Conservation (phyloP, 768 basidiomycete species). For the Naganishia antarctica region DNA sequence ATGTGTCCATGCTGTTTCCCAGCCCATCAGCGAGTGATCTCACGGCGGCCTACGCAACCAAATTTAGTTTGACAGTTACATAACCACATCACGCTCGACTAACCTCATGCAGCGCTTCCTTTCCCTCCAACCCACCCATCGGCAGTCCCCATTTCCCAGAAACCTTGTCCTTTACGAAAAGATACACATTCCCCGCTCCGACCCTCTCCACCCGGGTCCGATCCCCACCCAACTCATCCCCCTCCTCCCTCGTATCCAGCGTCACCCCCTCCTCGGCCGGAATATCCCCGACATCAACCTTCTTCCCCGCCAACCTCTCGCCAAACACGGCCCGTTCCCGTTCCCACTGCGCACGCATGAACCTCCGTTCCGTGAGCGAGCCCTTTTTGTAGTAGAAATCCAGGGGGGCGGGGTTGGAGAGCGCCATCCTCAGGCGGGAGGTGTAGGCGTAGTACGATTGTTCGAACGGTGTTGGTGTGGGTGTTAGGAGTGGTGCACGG, state of each 20-base stretch:
- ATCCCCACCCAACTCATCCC: slow-evolving; percentile 42
- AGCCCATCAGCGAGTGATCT: slow-evolving; percentile 66
- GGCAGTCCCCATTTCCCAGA: slow-evolving; percentile 75
- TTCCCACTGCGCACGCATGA: slow-evolving; percentile 67
- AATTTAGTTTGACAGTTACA: background rate
- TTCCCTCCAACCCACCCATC: slow-evolving; percentile 59
- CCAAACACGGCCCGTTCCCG: slow-evolving; percentile 75
- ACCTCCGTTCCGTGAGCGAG: slow-evolving; percentile 73
- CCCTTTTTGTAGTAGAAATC: slow-evolving; percentile 94
- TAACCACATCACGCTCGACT: slow-evolving; percentile 30
- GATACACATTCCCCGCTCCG: slow-evolving; percentile 80
- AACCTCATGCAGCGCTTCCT: slow-evolving; percentile 74
- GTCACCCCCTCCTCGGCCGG: slow-evolving; percentile 40
- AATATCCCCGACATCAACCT: slow-evolving; percentile 47
- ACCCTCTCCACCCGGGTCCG: slow-evolving; percentile 70
- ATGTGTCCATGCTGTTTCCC: slow-evolving; percentile 80
- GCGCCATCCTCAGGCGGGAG: slow-evolving; percentile 70
- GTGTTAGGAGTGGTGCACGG: slow-evolving; percentile 48
- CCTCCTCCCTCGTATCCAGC: slow-evolving; percentile 32
- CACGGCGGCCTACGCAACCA: slow-evolving; percentile 62
- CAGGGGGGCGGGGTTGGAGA: slow-evolving; percentile 80
- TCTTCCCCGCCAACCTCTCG: slow-evolving; percentile 54
- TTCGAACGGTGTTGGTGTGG: slow-evolving; percentile 64
- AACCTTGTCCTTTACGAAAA: slow-evolving; percentile 61
- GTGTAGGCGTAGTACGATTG: slow-evolving; percentile 78